Percentiles rank a stretch among this genome's conserved stretches.
Conservation (phyloP, 2,329 filamentous ascomycete species). For the Fonsecaea erecta region DNA sequence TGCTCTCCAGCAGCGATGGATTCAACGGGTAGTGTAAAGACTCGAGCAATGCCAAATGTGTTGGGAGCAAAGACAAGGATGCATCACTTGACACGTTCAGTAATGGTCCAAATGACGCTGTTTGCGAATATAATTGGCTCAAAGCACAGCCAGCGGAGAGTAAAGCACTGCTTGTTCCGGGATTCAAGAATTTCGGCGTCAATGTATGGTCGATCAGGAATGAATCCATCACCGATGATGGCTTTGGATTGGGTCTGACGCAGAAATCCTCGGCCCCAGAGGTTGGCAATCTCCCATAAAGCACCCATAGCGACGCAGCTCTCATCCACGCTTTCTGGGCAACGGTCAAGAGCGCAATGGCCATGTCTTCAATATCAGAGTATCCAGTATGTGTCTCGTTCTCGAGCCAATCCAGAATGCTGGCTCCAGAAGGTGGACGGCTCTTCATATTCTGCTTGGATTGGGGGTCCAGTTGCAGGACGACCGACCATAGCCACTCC, state of each 20-base stretch:
- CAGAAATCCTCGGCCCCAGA: conserved; percentile 88
- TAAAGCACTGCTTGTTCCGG: conserved; percentile 76
- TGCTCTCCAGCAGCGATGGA: conserved; percentile 69
- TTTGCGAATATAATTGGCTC: conserved; percentile 71
- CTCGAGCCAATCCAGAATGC: conserved; percentile 76
- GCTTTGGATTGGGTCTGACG: conserved; percentile 58
- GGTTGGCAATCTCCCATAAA: conserved; percentile 81
- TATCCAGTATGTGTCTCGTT: conserved; percentile 85
- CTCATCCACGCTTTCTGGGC: conserved; percentile 92
- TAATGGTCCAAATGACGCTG: conserved; percentile 40
- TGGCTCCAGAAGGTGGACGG: conserved; percentile 58
- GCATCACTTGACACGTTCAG: conserved; percentile 35
- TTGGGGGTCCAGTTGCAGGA: conserved; percentile 67
- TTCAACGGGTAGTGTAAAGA: conserved; percentile 74
- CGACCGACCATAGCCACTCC: conserved; percentile 81
- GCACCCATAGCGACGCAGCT: conserved; percentile 85
- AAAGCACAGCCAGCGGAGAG: conserved; percentile 89
- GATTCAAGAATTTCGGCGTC: conserved; percentile 78
- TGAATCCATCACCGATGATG: conserved; percentile 45
- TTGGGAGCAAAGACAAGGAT: conserved; percentile 40
- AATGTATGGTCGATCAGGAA: conserved; percentile 65
- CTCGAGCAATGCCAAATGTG: conserved; percentile 37
- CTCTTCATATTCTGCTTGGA: conserved; percentile 39
- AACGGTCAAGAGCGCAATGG: conserved; percentile 71
- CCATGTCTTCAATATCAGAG: conserved; percentile 78